Conservation (phyloP, 2,329 filamentous ascomycete genomes). For the Alternaria triticina region DNA sequence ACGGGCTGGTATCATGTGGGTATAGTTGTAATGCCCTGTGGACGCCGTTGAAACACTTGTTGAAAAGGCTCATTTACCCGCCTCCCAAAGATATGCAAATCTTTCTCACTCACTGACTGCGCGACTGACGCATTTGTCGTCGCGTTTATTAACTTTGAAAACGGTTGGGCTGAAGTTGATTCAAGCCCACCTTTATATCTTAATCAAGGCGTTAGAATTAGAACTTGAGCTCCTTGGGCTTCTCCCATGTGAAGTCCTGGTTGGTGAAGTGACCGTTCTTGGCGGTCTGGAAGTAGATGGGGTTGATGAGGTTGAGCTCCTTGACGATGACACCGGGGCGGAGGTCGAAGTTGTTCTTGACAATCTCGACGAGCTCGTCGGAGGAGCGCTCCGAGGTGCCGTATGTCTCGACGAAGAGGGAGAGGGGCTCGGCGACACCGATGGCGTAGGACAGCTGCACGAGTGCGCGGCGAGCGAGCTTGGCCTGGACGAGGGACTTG, state of each 20-base stretch:
- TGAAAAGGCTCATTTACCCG: constrained; percentile 45
- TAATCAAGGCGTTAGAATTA: constrained; percentile 59
- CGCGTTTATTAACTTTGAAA: constrained; percentile 5
- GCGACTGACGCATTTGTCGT: constrained; percentile 19
- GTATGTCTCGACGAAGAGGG: constrained; percentile 97
- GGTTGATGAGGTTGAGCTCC: constrained; percentile 92
- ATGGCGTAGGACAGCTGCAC: constrained; percentile 99
- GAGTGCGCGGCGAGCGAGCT: constrained; percentile 87
- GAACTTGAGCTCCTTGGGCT: constrained; percentile 92
- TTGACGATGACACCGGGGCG: constrained; percentile 98
- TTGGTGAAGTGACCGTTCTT: constrained; percentile 99
- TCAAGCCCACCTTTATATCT: constrained; percentile 43
- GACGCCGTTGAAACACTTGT: constrained; percentile 48
- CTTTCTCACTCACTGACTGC: constrained; percentile 16
- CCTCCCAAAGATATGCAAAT: constrained; percentile 49
- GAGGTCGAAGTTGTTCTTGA: constrained; percentile 95
- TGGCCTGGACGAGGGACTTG: constrained; percentile 92
- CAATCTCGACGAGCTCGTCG: constrained; percentile 93
- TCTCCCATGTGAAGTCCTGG: constrained; percentile 97
- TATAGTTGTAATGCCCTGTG: constrained; percentile 36
- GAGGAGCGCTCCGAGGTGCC: constrained; percentile 89
- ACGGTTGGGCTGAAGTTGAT: constrained; percentile 47
- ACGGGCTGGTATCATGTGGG: constrained; percentile 41
- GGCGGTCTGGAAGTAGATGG: constrained; percentile 97
- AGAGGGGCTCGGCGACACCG: constrained; percentile 96